Percentiles rank a stretch among this genome's conserved stretches.
Conservation (phyloP, 2,329 filamentous ascomycete species). For the Exophiala calicioides region DNA sequence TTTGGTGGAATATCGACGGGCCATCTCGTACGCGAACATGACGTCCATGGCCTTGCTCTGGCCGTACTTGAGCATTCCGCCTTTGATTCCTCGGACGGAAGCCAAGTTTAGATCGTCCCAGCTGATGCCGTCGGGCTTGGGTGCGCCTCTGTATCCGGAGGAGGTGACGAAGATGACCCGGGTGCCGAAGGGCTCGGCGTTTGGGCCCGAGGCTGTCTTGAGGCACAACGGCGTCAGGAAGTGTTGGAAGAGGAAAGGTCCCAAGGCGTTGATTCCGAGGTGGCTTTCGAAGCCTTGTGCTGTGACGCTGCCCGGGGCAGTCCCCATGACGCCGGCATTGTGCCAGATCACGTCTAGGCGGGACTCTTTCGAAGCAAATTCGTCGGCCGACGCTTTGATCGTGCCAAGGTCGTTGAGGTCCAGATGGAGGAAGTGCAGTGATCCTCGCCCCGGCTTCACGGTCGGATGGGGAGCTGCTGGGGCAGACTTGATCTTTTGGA, state of each 20-base stretch:
- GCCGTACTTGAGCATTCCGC: background rate
- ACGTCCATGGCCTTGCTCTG: background rate
- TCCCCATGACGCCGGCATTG: slow-evolving; percentile 38
- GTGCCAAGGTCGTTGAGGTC: slow-evolving; percentile 44
- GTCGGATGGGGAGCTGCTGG: slow-evolving; percentile 18
- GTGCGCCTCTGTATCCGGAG: background rate
- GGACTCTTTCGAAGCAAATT: slow-evolving; percentile 40
- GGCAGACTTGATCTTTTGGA: slow-evolving; percentile 39
- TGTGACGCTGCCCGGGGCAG: slow-evolving; percentile 32
- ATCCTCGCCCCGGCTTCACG: slow-evolving; percentile 33
- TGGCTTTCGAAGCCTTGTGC: background rate
- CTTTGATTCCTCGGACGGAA: background rate
- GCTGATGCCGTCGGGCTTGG: background rate
- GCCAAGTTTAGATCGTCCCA: background rate
- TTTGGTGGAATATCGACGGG: background rate
- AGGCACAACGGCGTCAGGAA: background rate
- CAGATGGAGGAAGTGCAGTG: slow-evolving; percentile 40
- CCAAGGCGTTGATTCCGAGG: background rate
- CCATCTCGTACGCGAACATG: background rate
- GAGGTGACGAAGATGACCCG: background rate
- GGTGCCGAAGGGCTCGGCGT: background rate
- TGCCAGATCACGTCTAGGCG: slow-evolving; percentile 45
- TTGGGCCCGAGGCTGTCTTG: background rate
- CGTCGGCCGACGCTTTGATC: slow-evolving; percentile 41
- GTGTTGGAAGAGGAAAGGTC: background rate